Percentiles rank a stretch among this genome's conserved stretches.
These are phyloP conservation scores for Fistulinella prunicolor DNA, from an alignment of 768 basidiomycete genomes.

Conservation along the genomic window DNA sequence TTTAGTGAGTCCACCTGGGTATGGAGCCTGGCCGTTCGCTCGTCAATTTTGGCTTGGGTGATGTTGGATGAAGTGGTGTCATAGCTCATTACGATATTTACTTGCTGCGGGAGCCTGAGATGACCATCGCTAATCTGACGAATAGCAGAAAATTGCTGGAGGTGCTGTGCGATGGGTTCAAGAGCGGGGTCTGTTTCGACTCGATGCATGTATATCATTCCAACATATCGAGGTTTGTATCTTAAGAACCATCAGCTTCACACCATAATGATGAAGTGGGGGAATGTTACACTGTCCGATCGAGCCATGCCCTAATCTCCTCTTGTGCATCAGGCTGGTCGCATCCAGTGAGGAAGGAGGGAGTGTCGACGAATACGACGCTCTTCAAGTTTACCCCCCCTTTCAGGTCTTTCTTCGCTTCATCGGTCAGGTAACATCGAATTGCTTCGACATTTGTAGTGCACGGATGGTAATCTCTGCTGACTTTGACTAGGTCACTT, in stretches of 20 bases:
- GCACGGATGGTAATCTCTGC: neutral
- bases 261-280: fast-evolving
- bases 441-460: constrained; percentile 13
- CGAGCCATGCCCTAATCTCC: constrained; percentile 6
- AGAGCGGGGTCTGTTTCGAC: constrained; percentile 13
- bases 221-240: neutral
- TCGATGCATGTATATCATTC: constrained; percentile 20
- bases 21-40: neutral
- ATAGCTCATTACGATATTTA: constrained; percentile 12
- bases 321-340: constrained; percentile 1
- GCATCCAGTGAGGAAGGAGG: constrained; percentile 18
- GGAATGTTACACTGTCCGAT: neutral
- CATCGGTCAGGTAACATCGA: constrained; percentile 12
- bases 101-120: neutral
- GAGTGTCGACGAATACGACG: constrained; percentile 22
- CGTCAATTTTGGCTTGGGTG: neutral
- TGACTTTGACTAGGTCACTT: neutral
- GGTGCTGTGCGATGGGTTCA: constrained; percentile 4
- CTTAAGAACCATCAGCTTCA: neutral
- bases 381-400: constrained; percentile 1
- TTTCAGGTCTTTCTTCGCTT: neutral
- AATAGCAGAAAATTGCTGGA: neutral
- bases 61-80: constrained; percentile 7
- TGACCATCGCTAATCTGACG: neutral
- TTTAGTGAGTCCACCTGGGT: neutral